phyloP scores from a whole-genome alignment of 495 filamentous ascomycete genomes.

The Aspergillus panamensis region DNA sequence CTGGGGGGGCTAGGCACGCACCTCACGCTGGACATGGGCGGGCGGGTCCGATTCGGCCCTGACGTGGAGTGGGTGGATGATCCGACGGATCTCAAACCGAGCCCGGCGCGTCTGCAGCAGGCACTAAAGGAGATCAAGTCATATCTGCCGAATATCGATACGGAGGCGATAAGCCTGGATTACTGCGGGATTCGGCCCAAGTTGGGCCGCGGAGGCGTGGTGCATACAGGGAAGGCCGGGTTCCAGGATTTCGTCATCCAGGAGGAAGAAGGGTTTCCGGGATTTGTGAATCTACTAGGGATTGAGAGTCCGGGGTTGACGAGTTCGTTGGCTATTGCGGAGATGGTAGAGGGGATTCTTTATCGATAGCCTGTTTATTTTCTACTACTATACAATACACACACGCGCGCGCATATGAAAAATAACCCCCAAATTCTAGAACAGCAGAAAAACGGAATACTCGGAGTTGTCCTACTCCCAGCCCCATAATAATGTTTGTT shows the following conservation, averaged over 20 bases:
- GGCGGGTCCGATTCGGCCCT: constrained; percentile 85
- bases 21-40: constrained; percentile 84
- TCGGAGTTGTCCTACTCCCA: too few relatives aligned
- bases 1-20: constrained; percentile 87
- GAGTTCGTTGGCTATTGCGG: constrained; percentile 81
- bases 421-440: too few relatives aligned
- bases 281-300: constrained; percentile 89
- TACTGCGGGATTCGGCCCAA: constrained; percentile 93
- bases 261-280: constrained; percentile 74
- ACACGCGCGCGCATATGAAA: too few relatives aligned
- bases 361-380: constrained; percentile 48
- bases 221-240: constrained; percentile 51
- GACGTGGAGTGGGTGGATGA: constrained; percentile 90
- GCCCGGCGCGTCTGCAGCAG: constrained; percentile 54
- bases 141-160: constrained; percentile 73
- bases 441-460: too few relatives aligned
- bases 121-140: constrained; percentile 70
- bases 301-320: constrained; percentile 97
- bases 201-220: constrained; percentile 56
- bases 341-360: constrained; percentile 71
- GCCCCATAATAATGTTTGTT: too few relatives aligned
- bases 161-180: constrained; percentile 66
- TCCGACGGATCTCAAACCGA: constrained; percentile 53
- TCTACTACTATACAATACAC: neutral
- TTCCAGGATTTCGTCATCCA: constrained; percentile 85